Evolutionary conservation across 441 rosid species (phyloP), one percentile per base, ranked within the genome.

Genomic region (Biscutella laevigata): DNA sequence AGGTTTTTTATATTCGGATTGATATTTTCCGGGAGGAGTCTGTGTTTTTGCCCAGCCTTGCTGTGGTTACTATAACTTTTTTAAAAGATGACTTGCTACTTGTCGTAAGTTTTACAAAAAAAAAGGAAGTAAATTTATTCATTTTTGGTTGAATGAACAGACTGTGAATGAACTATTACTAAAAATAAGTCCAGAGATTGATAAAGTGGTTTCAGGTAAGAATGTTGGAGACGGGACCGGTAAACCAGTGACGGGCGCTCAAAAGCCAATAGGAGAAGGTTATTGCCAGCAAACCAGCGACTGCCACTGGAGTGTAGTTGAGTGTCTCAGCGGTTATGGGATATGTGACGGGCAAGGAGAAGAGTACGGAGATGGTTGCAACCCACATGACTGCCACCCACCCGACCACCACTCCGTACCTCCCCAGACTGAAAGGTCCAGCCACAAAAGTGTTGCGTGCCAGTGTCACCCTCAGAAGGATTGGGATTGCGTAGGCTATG

Each of bases 291-390:
- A 88, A 54, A 60, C 96, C 95, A 32, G 82, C 71, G 2, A 91
- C 96, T 2, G 98, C 98, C 17, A 87, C 88, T 0, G 98, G 98
- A 27, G 98, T 87, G 74, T 91, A 91, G 79, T 85, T 87, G 62
- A 87, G 95, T 4, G 91, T 91, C 76, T 85, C 77, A 0, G 67
- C 58, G 21, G 95, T 77, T 54, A 88, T 60, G 13, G 98, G 98
- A 66, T 85, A 88, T 4, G 84, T 74, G 33, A 91, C 96, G 2
- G 98, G 98, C 73, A 85, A 68, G 6, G 98, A 91, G 78, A 91
- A 91, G 64, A 91, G 84, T 20, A 91, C 74, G 0, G 95, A 80
- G 41, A 91, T 91, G 71, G 82, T 82, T 10, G 66, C 81, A 52
- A 91, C 98, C 98, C 98, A 91, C 1, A 78, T 51, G 21, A 91